phyloP scores from a whole-genome alignment of 2,329 filamentous ascomycete species.

The Ceratocystis alfenasii region DNA sequence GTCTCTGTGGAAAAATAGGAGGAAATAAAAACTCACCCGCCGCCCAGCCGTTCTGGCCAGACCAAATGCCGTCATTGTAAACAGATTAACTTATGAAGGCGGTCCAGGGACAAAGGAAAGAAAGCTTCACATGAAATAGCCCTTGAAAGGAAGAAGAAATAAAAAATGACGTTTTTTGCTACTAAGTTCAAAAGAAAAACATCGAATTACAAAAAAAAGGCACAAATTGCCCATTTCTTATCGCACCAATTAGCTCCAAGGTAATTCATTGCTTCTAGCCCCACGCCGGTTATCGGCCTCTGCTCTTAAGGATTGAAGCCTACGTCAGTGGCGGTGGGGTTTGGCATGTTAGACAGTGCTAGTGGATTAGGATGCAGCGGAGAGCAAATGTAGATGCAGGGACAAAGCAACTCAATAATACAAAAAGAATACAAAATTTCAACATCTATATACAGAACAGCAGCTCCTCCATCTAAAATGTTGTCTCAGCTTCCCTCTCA shows the following conservation, averaged over 20 bases:
- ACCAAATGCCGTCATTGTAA: constrained; percentile 40
- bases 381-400: neutral
- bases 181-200: too few species aligned
- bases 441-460: constrained; percentile 4
- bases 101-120: neutral
- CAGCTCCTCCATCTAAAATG: neutral
- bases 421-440: constrained; percentile 5
- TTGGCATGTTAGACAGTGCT: too few species aligned
- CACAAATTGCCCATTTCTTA: neutral
- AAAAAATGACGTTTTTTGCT: neutral
- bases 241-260: constrained; percentile 15
- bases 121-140: neutral
- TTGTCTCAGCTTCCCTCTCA: neutral
- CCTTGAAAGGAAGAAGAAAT: neutral
- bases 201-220: neutral
- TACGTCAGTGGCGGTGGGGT: too few species aligned
- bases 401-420: neutral
- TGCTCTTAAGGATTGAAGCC: neutral
- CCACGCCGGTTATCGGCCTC: constrained; percentile 20
- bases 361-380: neutral
- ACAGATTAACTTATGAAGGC: neutral
- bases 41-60: constrained; percentile 39
- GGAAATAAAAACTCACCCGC: constrained; percentile 34
- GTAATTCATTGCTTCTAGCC: constrained; percentile 11
- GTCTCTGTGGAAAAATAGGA: constrained; percentile 14